These are phyloP conservation scores for Lachancea lanzarotensis DNA, from an alignment of 805 yeast genomes.

Conservation along the genomic window DNA sequence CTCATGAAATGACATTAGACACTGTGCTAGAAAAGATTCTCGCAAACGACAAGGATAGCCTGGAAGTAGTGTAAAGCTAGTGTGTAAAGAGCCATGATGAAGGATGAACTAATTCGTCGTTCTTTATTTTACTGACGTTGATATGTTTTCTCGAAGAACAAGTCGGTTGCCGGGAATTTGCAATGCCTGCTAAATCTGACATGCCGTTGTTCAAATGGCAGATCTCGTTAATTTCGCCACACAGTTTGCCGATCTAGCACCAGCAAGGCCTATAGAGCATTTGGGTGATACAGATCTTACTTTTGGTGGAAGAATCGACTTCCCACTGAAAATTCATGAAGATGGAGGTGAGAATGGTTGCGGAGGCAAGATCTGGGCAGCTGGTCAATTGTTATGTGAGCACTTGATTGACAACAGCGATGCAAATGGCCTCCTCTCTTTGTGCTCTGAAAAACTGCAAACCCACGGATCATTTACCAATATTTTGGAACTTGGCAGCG, in stretches of 20 bases:
- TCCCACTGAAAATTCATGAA: slow-evolving; percentile 38
- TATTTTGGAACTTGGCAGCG: slow-evolving; percentile 49
- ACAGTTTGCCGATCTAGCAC: slow-evolving; percentile 13
- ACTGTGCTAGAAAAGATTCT: not conserved
- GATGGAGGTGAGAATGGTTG: slow-evolving; percentile 58
- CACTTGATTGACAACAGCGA: slow-evolving; percentile 34
- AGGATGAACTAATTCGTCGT: not conserved
- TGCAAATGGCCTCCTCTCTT: slow-evolving; percentile 7
- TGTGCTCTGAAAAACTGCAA: not conserved
- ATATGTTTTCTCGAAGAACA: not conserved
- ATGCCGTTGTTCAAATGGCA: slow-evolving; percentile 8
- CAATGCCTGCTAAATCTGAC: not conserved
- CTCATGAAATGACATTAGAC: not conserved
- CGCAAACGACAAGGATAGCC: not conserved
- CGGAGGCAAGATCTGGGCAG: slow-evolving; percentile 60
- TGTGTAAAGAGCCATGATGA: too few relatives aligned
- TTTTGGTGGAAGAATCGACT: slow-evolving; percentile 35
- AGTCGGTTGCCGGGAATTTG: not conserved
- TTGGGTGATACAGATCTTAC: slow-evolving; percentile 35
- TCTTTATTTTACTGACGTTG: not conserved
- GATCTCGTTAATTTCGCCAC: slow-evolving; percentile 11
- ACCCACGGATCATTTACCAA: slow-evolving; percentile 18
- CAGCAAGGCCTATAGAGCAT: slow-evolving; percentile 22
- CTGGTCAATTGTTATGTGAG: slow-evolving; percentile 48
- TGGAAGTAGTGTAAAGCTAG: too few relatives aligned